Evolutionary conservation across 345 rosid genomes (phyloP).

Genomic region (Salix brachista): DNA sequence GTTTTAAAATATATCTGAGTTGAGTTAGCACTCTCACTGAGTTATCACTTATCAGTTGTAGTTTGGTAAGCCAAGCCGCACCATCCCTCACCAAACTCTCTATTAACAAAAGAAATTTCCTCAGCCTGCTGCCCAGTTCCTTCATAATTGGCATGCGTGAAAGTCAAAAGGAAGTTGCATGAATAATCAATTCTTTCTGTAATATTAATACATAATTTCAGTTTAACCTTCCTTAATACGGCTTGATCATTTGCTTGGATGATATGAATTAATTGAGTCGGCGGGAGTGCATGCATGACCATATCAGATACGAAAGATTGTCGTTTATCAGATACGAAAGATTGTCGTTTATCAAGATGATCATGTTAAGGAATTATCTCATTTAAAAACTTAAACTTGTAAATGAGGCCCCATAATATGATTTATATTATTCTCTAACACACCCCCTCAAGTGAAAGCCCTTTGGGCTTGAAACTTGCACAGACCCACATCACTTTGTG

Average conservation of each 20-base stretch:
- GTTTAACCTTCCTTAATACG: neutral
- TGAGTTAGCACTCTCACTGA: neutral
- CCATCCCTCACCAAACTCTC: neutral
- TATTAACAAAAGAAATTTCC: neutral
- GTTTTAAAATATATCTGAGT: no score
- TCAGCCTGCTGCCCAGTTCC: neutral
- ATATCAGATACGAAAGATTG: neutral
- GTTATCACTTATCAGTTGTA: neutral
- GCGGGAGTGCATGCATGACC: no score
- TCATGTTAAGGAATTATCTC: no score
- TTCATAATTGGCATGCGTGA: neutral
- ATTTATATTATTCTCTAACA: no score
- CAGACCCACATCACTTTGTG: no score
- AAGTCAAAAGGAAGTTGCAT: neutral
- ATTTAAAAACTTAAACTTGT: no score
- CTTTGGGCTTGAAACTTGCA: no score
- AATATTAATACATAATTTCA: no score
- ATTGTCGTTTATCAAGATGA: no score
- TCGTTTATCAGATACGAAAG: no score
- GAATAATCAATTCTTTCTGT: neutral
- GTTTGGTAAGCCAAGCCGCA: neutral
- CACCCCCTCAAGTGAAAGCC: no score
- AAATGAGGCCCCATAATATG: no score
- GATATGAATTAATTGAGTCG: neutral
- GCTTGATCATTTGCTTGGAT: neutral